Evolutionary conservation across 768 basidiomycete species (phyloP).

Genomic region (Suillus clintonianus): DNA sequence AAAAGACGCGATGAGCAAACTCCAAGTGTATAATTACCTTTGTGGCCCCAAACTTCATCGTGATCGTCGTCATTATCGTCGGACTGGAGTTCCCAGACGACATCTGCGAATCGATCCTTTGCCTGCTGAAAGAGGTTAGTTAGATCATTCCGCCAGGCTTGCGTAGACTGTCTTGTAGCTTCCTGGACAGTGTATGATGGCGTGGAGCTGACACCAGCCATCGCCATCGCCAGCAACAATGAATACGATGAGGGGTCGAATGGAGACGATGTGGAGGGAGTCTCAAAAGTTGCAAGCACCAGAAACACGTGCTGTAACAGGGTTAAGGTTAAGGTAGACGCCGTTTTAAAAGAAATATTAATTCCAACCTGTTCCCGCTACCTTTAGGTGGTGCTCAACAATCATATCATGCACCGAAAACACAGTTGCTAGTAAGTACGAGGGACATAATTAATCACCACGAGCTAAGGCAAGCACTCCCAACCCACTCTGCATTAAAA

Average conservation of each 20-base stretch:
- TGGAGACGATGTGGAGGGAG: background rate
- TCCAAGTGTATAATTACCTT: constrained; percentile 57
- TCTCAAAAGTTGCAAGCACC: constrained; percentile 2
- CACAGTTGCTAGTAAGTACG: background rate
- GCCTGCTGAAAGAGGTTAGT: constrained; percentile 74
- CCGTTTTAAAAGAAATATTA: background rate
- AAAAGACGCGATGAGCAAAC: constrained; percentile 3
- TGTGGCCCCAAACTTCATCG: constrained; percentile 87
- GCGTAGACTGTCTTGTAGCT: constrained; percentile 66
- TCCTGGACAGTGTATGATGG: constrained; percentile 58
- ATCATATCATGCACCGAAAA: too few species aligned
- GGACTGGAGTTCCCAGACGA: constrained; percentile 84
- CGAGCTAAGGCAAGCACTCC: background rate
- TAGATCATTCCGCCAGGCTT: constrained; percentile 81
- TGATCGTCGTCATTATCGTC: constrained; percentile 49
- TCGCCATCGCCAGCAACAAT: constrained; percentile 6
- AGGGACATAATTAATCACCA: background rate
- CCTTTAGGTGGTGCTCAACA: too few species aligned
- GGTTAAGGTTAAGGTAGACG: constrained; percentile 8
- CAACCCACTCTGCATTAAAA: constrained; percentile 37
- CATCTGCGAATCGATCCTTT: constrained; percentile 94
- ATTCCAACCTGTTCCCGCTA: background rate
- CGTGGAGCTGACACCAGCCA: constrained; percentile 12
- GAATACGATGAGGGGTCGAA: background rate
- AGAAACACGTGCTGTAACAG: constrained; percentile 8